Percentiles rank a stretch among this genome's conserved stretches.
These are phyloP conservation scores for Asterella californica DNA, from an alignment of 225 moss, liverwort and hornwort genomes.

Conservation along the genomic window DNA sequence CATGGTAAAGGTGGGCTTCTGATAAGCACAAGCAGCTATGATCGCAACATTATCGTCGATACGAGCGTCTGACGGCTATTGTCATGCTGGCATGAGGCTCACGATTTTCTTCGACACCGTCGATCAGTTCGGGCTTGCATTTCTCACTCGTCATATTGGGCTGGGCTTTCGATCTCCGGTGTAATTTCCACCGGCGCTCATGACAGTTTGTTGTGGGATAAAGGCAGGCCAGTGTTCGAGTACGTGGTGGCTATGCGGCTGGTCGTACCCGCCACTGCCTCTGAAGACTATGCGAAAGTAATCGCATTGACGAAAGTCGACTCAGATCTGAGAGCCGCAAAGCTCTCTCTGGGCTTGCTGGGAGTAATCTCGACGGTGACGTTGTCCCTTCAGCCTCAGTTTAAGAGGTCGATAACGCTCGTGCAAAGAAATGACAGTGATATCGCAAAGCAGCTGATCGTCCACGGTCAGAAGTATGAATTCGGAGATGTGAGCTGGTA, in stretches of 20 bases:
- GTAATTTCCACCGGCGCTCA: conserved; percentile 37
- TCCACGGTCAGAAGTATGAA: too few species aligned
- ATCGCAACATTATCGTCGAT: conserved; percentile 3
- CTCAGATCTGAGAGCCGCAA: too few species aligned
- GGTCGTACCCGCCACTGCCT: too few species aligned
- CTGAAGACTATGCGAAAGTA: too few species aligned
- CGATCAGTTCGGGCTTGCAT: conserved; percentile 33
- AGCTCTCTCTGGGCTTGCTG: conserved; percentile 45
- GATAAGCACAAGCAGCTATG: too few species aligned
- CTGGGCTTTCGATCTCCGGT: too few species aligned
- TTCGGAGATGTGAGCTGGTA: too few species aligned
- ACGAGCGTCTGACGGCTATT: too few species aligned
- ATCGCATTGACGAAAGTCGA: too few species aligned
- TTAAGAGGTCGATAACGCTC: conserved; percentile 38
- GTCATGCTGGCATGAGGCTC: conserved; percentile 44
- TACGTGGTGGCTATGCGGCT: too few species aligned
- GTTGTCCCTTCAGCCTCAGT: conserved; percentile 42
- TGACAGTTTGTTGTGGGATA: conserved; percentile 41
- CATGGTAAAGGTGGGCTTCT: too few species aligned
- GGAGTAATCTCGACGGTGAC: conserved; percentile 52
- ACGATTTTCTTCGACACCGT: conserved; percentile 30
- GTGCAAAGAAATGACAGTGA: conserved; percentile 25
- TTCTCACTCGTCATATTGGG: conserved; percentile 42
- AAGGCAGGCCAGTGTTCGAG: conserved; percentile 46
- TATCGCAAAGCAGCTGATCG: too few species aligned